These are phyloP conservation scores for Sicyos edulis DNA, from an alignment of 306 rosid species.

Conservation along the genomic window DNA sequence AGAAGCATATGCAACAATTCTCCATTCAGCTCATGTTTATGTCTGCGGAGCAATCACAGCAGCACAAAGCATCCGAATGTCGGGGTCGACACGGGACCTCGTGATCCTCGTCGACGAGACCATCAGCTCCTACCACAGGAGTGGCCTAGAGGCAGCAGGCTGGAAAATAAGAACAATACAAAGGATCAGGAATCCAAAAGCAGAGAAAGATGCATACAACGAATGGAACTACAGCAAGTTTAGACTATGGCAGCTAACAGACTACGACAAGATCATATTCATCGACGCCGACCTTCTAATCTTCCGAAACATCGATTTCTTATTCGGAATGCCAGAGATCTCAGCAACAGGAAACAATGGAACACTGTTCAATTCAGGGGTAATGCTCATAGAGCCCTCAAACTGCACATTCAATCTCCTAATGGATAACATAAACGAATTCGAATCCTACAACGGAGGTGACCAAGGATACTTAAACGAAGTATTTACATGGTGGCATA, in stretches of 20 bases:
- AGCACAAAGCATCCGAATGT: slow-evolving; percentile 87
- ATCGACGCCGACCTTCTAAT: slow-evolving; percentile 83
- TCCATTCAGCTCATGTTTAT: slow-evolving; percentile 86
- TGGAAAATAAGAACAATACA: slow-evolving; percentile 80
- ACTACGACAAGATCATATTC: slow-evolving; percentile 92
- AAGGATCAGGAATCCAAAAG: slow-evolving; percentile 90
- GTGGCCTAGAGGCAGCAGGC: slow-evolving; percentile 92
- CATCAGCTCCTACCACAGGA: slow-evolving; percentile 65
- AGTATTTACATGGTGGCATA: slow-evolving; percentile 94
- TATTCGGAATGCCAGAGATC: slow-evolving; percentile 80
- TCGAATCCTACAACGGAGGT: slow-evolving; percentile 92
- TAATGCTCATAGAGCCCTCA: slow-evolving; percentile 94
- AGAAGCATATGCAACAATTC: slow-evolving; percentile 92
- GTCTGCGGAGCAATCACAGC: slow-evolving; percentile 96
- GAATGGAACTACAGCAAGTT: slow-evolving; percentile 99
- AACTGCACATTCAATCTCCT: slow-evolving; percentile 79
- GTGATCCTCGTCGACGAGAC: slow-evolving; percentile 87
- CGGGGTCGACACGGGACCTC: slow-evolving; percentile 80
- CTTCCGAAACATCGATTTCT: slow-evolving; percentile 73
- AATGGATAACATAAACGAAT: slow-evolving; percentile 75
- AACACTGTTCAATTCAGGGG: slow-evolving; percentile 93
- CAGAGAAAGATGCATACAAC: slow-evolving; percentile 90
- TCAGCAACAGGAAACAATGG: slow-evolving; percentile 91
- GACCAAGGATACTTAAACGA: slow-evolving; percentile 91
- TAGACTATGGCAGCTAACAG: slow-evolving; percentile 84